These are phyloP conservation scores for Russula sp. DNA, from an alignment of 768 basidiomycete genomes.

Conservation along the genomic window DNA sequence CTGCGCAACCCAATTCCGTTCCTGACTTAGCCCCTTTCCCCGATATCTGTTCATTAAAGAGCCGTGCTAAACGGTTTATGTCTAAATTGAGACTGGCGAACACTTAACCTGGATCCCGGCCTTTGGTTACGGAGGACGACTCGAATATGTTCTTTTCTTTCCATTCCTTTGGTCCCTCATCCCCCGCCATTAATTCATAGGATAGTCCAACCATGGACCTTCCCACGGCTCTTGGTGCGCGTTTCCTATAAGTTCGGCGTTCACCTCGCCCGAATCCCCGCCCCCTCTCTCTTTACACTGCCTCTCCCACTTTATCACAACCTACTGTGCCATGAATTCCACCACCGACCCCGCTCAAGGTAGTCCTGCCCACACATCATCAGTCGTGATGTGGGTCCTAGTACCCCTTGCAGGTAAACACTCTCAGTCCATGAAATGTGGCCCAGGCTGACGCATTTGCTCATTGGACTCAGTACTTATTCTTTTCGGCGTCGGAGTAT, in stretches of 20 bases:
- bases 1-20: neutral
- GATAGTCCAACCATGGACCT: neutral
- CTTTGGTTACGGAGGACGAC: neutral
- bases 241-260: neutral
- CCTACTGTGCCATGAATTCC: neutral
- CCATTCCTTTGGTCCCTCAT: neutral
- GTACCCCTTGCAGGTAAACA: conserved; percentile 8
- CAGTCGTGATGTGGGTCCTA: conserved; percentile 7
- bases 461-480: conserved; percentile 7
- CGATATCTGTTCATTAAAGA: neutral
- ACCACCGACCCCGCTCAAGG: neutral
- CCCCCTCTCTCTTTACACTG: neutral
- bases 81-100: neutral
- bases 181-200: neutral
- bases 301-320: neutral
- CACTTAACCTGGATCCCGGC: neutral
- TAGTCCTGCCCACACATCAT: neutral
- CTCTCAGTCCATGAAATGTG: neutral
- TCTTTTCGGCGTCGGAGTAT: conserved; percentile 1
- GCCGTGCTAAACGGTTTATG: neutral
- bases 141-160: neutral
- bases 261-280: neutral
- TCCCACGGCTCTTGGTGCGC: neutral
- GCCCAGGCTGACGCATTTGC: neutral
- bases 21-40: neutral